These are phyloP conservation scores for Hylodesmum podocarpum DNA, from an alignment of 306 rosid genomes.

Conservation along the genomic window DNA sequence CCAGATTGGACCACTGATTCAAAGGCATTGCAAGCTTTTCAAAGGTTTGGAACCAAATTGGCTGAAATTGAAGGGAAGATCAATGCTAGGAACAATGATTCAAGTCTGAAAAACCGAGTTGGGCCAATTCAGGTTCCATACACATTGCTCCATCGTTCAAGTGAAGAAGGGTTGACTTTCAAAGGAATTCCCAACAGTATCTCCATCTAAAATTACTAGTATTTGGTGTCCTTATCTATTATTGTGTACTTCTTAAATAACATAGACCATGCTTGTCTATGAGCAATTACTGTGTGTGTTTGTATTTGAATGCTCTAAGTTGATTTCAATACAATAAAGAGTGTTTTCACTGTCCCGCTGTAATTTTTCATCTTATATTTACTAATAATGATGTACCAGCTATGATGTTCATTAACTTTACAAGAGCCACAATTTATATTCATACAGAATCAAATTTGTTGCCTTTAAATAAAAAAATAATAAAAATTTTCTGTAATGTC, in stretches of 20 bases:
- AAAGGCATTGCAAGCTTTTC: conserved; percentile 21
- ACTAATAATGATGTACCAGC: too few species aligned
- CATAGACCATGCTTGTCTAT: not conserved
- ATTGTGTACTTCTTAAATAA: not conserved
- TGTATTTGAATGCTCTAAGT: not conserved
- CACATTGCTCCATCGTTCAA: conserved; percentile 60
- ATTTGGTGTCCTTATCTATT: not conserved
- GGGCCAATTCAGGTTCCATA: conserved; percentile 69
- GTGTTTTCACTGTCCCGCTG: not conserved
- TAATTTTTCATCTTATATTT: too few species aligned
- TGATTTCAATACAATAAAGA: not conserved
- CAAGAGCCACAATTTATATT: too few species aligned
- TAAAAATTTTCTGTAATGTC: too few species aligned
- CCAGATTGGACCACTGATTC: conserved; percentile 36
- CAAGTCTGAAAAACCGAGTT: conserved; percentile 34
- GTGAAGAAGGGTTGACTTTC: conserved; percentile 61
- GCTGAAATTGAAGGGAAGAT: conserved; percentile 30
- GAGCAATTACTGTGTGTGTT: not conserved
- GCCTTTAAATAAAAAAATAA: too few species aligned
- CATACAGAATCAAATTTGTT: too few species aligned
- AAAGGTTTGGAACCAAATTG: conserved; percentile 37
- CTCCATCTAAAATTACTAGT: conserved; percentile 35
- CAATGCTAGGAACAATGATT: conserved; percentile 11
- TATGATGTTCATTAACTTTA: too few species aligned
- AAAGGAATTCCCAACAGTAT: conserved; percentile 79